Conservation (phyloP, 2,329 filamentous ascomycete genomes). For the Penicillium janthinellum region DNA sequence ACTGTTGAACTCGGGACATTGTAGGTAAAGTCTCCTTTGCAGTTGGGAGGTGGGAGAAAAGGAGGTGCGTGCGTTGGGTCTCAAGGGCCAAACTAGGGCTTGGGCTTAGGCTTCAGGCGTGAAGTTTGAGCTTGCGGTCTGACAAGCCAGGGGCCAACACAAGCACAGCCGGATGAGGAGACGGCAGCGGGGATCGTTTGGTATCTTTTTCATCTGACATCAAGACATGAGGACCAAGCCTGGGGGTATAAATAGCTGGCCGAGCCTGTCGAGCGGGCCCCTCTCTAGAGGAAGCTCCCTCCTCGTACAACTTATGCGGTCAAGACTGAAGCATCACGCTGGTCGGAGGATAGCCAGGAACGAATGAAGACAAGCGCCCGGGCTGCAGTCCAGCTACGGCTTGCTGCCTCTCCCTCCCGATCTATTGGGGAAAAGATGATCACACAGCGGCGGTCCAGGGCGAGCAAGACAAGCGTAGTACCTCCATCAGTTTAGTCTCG, state of each 20-base stretch:
- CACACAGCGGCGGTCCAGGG: constrained; percentile 5
- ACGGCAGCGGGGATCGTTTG: constrained; percentile 8
- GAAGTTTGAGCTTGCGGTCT: not conserved
- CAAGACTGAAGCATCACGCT: constrained; percentile 2
- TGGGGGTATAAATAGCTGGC: constrained; percentile 23
- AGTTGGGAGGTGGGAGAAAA: not conserved
- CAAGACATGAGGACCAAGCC: constrained; percentile 8
- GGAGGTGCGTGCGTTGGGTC: not conserved
- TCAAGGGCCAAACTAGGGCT: not conserved
- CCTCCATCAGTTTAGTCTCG: not conserved
- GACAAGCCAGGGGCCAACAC: constrained; percentile 6
- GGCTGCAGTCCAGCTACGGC: constrained; percentile 9
- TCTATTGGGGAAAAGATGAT: constrained; percentile 16
- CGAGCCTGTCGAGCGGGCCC: not conserved
- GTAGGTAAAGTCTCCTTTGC: not conserved
- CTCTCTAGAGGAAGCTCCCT: not conserved
- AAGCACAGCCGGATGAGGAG: constrained; percentile 12
- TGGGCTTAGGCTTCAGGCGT: not conserved
- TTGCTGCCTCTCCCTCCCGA: not conserved
- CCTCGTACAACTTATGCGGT: constrained; percentile 1
- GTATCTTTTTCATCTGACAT: constrained; percentile 7
- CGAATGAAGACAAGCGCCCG: constrained; percentile 17
- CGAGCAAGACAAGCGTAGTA: not conserved
- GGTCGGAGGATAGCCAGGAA: constrained; percentile 5
- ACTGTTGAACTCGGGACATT: constrained; percentile 47